phyloP scores from a whole-genome alignment of 202 grass and related monocot genomes.

The Zizania palustris region DNA sequence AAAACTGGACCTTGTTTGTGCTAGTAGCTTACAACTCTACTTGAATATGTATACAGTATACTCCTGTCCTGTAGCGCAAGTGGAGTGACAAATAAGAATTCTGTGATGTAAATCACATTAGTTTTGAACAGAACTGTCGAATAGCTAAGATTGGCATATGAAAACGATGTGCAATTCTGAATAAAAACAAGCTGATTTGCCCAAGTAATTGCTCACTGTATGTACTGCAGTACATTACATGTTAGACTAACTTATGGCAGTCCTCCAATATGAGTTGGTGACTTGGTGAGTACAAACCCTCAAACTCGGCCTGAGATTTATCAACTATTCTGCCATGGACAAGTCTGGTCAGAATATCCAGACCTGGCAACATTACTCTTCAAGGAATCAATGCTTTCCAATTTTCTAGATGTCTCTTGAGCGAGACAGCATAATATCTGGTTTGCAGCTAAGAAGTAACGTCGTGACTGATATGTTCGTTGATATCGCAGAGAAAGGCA shows the following conservation, averaged over 20 bases:
- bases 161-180: neutral
- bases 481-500: neutral
- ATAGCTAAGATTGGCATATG: neutral
- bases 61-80: neutral
- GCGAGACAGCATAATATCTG: neutral
- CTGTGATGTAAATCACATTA: neutral
- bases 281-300: neutral
- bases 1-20: neutral
- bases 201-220: neutral
- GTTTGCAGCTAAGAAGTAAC: neutral
- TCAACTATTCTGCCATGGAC: neutral
- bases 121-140: neutral
- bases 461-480: neutral
- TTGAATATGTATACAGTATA: too few species aligned
- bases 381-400: neutral
- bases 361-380: neutral
- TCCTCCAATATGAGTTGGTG: neutral
- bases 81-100: neutral
- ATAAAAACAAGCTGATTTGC: neutral
- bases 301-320: neutral
- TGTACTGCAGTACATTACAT: neutral
- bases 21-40: neutral
- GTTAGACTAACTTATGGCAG: neutral
- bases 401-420: neutral
- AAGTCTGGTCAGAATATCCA: neutral